Base-by-base conservation (phyloP, 257 asterid species). In the Nicotiana attenuata region DNA sequence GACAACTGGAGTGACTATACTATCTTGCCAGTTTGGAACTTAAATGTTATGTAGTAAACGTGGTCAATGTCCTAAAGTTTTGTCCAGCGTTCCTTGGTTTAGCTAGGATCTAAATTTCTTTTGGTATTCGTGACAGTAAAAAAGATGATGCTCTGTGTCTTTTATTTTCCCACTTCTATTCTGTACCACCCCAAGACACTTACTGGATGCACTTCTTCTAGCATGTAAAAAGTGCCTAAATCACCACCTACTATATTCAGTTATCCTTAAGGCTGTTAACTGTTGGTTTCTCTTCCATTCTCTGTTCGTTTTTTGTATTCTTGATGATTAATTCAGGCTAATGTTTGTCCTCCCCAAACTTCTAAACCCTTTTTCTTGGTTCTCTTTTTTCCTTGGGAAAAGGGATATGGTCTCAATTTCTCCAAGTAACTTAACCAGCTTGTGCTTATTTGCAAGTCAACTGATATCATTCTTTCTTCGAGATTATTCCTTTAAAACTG, bases 361-460 rank as follows among this genome's bases (percentile, higher is more conserved):
- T 41, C 19, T 41, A 69, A 41, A 11, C 59, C 10, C 57, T 69
- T 29, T 20, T 41, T 68, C 15, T 31, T 68, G 76, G 29, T 20
- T 69, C 77, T 38, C 56, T 68, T 55, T 38, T 38, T 10, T 35
- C 55, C 77, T 38, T n/a, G 3, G 19, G 8, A 69, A 41, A 11
- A 20, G 7, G 16, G 77, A 38, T 69, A 20, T 69, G 57, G 11
- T 20, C n/a, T 69, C 57, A 20, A 38, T 38, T 38, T 41, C 77
- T 38, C 33, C 57, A 41, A 69, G 2, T 29, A 31, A 69, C 57
- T 41, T 69, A 41, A 9, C 5, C 33, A 41, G 56, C 77, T 41
- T 41, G 33, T 69, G 77, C 38, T 68, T 69, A 69, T 69, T 69
- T 69, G 13, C 11, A 69, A 69, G 77, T 69, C 77, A 69, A 69